Percentiles rank a stretch among this genome's conserved stretches.
These are phyloP conservation scores for Backusella morwellensis DNA, from an alignment of 192 early-diverging fungal species.

Conservation along the genomic window DNA sequence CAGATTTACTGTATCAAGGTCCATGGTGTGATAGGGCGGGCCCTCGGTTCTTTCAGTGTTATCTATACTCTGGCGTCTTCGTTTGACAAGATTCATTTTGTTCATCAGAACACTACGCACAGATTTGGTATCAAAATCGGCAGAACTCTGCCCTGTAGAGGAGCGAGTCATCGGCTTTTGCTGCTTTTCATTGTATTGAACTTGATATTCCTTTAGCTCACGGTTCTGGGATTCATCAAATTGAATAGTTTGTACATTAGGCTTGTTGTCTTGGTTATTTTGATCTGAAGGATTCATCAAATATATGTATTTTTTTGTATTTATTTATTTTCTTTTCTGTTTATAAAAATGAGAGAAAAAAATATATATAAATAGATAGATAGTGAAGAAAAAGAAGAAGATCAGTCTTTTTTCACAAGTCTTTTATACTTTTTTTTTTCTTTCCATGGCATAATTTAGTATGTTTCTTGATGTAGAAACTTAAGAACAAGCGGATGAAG, in stretches of 20 bases:
- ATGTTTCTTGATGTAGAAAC: not conserved
- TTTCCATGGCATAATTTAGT: not conserved
- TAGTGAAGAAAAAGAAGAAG: not conserved
- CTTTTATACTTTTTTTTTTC: not conserved
- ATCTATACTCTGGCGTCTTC: constrained; percentile 17
- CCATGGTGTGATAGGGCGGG: constrained; percentile 36
- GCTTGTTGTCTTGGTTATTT: not conserved
- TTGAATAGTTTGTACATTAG: not conserved
- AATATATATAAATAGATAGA: not conserved
- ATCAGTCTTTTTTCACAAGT: not conserved
- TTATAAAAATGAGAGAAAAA: not conserved
- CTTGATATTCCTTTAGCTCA: constrained; percentile 9
- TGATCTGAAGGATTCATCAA: not conserved
- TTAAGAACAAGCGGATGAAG: not conserved
- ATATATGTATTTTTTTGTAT: not conserved
- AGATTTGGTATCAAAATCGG: constrained; percentile 23
- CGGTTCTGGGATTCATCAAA: constrained; percentile 14
- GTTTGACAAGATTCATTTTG: constrained; percentile 30
- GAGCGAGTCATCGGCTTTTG: constrained; percentile 12
- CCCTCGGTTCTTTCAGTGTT: constrained; percentile 13
- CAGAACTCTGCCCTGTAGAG: constrained; percentile 19
- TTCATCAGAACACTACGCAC: constrained; percentile 29
- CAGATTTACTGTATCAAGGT: constrained; percentile 27
- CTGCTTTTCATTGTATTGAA: constrained; percentile 14
- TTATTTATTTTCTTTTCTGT: not conserved